These are phyloP conservation scores for Rhodotorula sp. DNA, from an alignment of 1,284 basidiomycete genomes.

Conservation along the genomic window DNA sequence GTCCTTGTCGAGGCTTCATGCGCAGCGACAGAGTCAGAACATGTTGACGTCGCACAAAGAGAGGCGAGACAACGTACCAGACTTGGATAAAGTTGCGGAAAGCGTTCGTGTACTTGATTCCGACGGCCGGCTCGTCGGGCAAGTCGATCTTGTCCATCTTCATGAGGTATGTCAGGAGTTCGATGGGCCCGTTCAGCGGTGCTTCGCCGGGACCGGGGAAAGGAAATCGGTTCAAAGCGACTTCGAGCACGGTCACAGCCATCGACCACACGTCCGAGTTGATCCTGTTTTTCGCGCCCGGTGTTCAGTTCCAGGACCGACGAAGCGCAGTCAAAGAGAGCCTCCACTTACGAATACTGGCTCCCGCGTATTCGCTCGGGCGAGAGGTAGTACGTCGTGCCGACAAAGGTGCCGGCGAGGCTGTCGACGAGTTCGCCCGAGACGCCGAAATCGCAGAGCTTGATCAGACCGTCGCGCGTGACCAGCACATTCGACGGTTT, in stretches of 20 bases:
- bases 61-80: conserved; percentile 60
- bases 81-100: conserved; percentile 91
- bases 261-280: conserved; percentile 98
- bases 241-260: conserved; percentile 86
- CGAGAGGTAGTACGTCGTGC: conserved; percentile 96
- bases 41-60: neutral
- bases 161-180: conserved; percentile 88
- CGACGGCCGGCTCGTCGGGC: conserved; percentile 52
- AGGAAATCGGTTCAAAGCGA: conserved; percentile 91
- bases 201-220: conserved; percentile 69
- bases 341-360: conserved; percentile 62
- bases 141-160: conserved; percentile 75
- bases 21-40: neutral
- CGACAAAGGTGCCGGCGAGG: conserved; percentile 90
- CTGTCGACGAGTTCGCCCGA: conserved; percentile 91
- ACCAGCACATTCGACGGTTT: conserved; percentile 95
- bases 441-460: conserved; percentile 93
- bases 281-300: conserved; percentile 53
- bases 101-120: conserved; percentile 69
- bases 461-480: conserved; percentile 79
- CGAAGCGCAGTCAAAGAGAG: neutral
- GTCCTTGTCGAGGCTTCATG: conserved; percentile 49
- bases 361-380: conserved; percentile 89
- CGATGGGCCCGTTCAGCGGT: conserved; percentile 74
- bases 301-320: neutral